Base-by-base conservation (phyloP, 2,329 filamentous ascomycete species). In the Chaetomium globosum region DNA sequence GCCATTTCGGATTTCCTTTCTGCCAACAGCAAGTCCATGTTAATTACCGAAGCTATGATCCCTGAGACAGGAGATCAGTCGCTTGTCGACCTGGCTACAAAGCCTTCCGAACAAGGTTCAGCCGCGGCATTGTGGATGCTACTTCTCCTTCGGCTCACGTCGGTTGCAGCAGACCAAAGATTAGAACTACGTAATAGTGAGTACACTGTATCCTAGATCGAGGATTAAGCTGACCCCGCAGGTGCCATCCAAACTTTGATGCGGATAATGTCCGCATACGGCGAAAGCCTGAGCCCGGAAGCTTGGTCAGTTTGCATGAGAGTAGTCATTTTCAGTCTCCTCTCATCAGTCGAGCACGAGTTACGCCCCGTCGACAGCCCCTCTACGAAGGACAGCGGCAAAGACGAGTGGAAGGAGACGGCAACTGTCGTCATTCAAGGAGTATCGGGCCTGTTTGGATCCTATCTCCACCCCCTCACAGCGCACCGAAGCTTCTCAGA, bases 181-280 rank as follows among this genome's bases (percentile, higher is more conserved):
- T 80, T 90, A 2, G 92, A 96, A 74, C 81, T 95, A 52, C 85
- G 92, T 52, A 94, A 94, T 71, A 93, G 91, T 80, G 75, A 70
- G 80, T 75, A 12, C 6, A 33, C 59, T 68, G 71, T 12, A 61
- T 3, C n/a, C 4, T 12, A 21, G 10, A 10, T 1, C 7, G 39
- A 1, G 66, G 75, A 26, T 60, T 4, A 30, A 31, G 59, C 78
- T 82, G 56, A 77, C 74, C 56, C 21, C 71, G 0, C 73, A 82
- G 87, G 86, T 67, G 92, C 93, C 1, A 91, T 97, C 26, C 94
- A 97, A 75, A 97, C 94, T 0, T 80, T 98, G 3, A 83, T 97
- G 63, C 87, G 93, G 54, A 97, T 98, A 23, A 93, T 98, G 68
- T 93, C 97, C 75, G 93, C 92, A 1, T 96, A 96, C 68, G 92